These are phyloP conservation scores for Ailanthus altissimus DNA, from an alignment of 345 rosid species.

Conservation along the genomic window DNA sequence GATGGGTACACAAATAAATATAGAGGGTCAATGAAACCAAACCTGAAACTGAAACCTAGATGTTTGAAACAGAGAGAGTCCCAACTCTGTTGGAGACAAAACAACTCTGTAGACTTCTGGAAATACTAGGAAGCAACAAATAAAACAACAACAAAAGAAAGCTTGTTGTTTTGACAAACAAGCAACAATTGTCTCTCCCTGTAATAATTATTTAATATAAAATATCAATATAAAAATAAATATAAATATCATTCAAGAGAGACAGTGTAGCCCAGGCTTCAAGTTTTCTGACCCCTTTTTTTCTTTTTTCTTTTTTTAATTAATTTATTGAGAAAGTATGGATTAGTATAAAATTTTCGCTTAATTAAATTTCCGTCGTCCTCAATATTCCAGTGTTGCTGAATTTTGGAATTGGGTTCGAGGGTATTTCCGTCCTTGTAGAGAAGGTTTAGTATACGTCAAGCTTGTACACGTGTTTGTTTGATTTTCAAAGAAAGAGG, in stretches of 20 bases:
- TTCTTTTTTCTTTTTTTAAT: neutral
- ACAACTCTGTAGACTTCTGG: conserved; percentile 1
- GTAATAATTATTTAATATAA: neutral
- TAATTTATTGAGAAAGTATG: neutral
- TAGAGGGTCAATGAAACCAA: neutral
- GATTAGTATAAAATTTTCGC: neutral
- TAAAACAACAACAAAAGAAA: conserved; percentile 2
- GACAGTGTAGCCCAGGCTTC: conserved; percentile 9
- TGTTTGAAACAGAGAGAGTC: conserved; percentile 13
- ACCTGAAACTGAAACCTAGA: neutral
- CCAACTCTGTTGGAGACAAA: conserved; percentile 22
- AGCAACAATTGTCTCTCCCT: conserved; percentile 18
- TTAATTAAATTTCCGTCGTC: neutral
- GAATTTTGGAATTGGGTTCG: neutral
- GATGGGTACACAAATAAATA: neutral
- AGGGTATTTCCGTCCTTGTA: neutral
- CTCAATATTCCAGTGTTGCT: neutral
- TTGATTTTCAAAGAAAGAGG: neutral
- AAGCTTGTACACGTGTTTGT: conserved; percentile 21
- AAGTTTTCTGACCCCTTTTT: conserved; percentile 13
- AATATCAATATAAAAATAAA: neutral
- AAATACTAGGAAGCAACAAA: conserved; percentile 12
- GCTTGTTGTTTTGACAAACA: conserved; percentile 10
- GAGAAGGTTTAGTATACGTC: neutral
- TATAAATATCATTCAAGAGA: neutral